Conservation (phyloP, 768 basidiomycete species). For the Tulasnella sp. region DNA sequence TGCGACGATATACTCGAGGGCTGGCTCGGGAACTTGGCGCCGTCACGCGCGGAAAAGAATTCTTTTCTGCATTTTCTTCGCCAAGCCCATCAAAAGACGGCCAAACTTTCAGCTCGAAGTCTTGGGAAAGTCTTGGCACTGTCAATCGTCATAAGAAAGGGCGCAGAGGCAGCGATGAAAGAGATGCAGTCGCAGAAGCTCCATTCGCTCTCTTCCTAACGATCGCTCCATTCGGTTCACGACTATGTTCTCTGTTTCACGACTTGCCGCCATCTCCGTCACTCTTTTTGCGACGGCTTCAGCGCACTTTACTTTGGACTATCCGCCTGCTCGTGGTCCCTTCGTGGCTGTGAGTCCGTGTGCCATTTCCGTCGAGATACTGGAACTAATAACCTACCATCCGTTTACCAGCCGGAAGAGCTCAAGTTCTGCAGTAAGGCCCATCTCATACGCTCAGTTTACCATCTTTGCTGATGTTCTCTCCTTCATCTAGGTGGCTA, state of each 20-base stretch:
- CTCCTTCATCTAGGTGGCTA: conserved; percentile 48
- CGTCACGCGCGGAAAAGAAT: not conserved
- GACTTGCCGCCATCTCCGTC: not conserved
- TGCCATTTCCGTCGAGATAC: conserved; percentile 19
- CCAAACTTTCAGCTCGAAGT: not conserved
- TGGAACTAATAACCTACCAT: conserved; percentile 22
- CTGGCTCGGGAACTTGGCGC: not conserved
- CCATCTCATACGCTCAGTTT: not conserved
- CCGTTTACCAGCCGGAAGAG: conserved; percentile 22
- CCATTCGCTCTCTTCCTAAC: not conserved
- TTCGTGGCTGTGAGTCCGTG: conserved; percentile 53
- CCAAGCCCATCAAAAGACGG: not conserved
- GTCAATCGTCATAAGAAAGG: not conserved
- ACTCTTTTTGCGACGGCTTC: conserved; percentile 29
- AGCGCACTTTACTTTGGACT: conserved; percentile 76
- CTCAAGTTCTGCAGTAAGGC: conserved; percentile 54
- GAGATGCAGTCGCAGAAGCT: not conserved
- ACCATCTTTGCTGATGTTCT: not conserved
- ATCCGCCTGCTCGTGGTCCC: conserved; percentile 61
- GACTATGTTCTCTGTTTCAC: not conserved
- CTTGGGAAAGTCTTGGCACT: not conserved
- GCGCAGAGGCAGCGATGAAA: not conserved
- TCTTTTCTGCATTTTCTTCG: not conserved
- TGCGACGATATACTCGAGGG: not conserved
- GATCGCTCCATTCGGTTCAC: not conserved